Conservation (phyloP, 2,329 filamentous ascomycete species). For the Claviceps humidiphila region DNA sequence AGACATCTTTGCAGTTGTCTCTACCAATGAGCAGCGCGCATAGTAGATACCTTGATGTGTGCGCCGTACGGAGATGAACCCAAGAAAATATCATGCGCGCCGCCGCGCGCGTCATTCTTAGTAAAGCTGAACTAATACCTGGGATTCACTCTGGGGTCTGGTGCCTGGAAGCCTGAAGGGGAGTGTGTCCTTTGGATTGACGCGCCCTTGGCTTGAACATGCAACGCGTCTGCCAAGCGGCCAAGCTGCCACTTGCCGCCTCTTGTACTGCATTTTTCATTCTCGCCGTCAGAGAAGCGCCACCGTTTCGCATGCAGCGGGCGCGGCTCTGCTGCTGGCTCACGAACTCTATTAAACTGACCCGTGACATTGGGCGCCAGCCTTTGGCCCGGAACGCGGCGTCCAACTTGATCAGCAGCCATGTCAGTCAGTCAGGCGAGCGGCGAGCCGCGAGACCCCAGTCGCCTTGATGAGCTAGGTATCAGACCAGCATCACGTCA, state of each 20-base stretch:
- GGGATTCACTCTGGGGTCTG: neutral
- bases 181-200: neutral
- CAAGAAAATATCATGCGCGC: neutral
- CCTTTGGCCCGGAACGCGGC: neutral
- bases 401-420: too few species aligned
- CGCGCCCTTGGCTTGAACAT: neutral
- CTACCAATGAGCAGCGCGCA: neutral
- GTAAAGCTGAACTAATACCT: neutral
- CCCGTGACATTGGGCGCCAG: neutral
- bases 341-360: neutral
- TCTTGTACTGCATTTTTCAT: neutral
- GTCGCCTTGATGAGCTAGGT: too few species aligned
- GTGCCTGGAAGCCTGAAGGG: neutral
- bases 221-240: neutral
- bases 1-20: neutral
- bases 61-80: too few species aligned
- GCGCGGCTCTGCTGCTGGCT: neutral
- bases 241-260: neutral
- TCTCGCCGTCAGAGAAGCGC: neutral
- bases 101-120: neutral
- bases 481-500: neutral
- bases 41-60: too few species aligned
- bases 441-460: too few species aligned
- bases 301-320: constrained; percentile 2
- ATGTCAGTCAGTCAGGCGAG: too few species aligned